Percentiles rank a stretch among this genome's conserved stretches.
Conservation (phyloP, 192 early-diverging fungal genomes). For the Coemansia pectinata region DNA sequence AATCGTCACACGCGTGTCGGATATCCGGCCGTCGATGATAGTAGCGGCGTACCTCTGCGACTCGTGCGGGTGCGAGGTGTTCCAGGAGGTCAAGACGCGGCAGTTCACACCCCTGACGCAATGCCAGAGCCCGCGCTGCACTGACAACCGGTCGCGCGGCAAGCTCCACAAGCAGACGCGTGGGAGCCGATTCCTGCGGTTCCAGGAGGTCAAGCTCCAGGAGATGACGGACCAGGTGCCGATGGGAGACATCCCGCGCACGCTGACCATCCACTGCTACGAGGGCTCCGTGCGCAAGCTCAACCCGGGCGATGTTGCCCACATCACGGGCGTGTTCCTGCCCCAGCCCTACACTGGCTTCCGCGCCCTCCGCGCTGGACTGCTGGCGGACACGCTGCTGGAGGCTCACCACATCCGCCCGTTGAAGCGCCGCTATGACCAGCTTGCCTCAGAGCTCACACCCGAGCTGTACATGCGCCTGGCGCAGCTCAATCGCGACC, state of each 20-base stretch:
- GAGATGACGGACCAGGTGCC: constrained; percentile 98
- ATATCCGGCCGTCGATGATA: constrained; percentile 88
- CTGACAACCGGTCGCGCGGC: constrained; percentile 76
- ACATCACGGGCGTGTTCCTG: constrained; percentile 85
- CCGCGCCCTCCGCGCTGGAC: constrained; percentile 82
- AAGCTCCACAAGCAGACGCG: constrained; percentile 88
- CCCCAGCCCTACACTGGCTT: constrained; percentile 94
- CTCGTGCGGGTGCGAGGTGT: constrained; percentile 91
- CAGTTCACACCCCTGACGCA: constrained; percentile 79
- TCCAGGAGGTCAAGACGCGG: constrained; percentile 83
- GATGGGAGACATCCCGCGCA: constrained; percentile 96
- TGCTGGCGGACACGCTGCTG: constrained; percentile 94
- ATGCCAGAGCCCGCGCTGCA: constrained; percentile 80
- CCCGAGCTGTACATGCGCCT: constrained; percentile 57
- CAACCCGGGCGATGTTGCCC: constrained; percentile 86
- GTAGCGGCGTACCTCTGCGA: constrained; percentile 94
- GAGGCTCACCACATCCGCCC: constrained; percentile 86
- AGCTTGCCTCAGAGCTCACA: constrained; percentile 65
- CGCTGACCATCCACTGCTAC: constrained; percentile 90
- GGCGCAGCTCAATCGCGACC: constrained; percentile 61
- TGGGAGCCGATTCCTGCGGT: constrained; percentile 87
- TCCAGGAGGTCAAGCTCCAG: constrained; percentile 97
- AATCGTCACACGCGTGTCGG: constrained; percentile 90
- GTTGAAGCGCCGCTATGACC: constrained; percentile 88
- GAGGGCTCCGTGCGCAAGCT: constrained; percentile 75